These are phyloP conservation scores for Corymbia citriodora DNA, from an alignment of 441 rosid species.

Conservation along the genomic window DNA sequence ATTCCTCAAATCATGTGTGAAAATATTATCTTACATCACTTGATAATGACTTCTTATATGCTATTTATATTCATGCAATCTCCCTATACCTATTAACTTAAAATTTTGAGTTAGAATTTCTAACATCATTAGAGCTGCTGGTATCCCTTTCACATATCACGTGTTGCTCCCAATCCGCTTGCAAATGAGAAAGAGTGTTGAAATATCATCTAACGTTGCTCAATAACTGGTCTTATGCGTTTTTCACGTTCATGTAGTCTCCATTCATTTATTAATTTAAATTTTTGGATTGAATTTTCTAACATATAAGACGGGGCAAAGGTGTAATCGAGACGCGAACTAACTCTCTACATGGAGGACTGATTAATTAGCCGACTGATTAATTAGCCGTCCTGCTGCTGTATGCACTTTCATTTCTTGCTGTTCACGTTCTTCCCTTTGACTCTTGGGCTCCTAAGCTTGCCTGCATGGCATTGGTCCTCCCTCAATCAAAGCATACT, in stretches of 20 bases:
- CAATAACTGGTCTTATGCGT: neutral
- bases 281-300: too few relatives aligned
- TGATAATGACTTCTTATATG: neutral
- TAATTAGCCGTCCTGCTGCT: neutral
- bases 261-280: neutral
- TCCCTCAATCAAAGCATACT: neutral
- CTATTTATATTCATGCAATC: neutral
- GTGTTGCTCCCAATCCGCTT: neutral
- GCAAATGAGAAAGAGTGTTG: fast-evolving
- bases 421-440: neutral
- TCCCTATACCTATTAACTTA: neutral
- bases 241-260: neutral
- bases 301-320: neutral
- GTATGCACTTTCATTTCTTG: neutral
- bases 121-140: neutral
- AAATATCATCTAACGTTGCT: fast-evolving
- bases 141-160: neutral
- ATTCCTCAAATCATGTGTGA: neutral
- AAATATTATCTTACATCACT: fast-evolving
- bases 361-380: neutral
- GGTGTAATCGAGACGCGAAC: neutral
- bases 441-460: neutral
- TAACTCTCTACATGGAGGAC: neutral
- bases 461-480: neutral
- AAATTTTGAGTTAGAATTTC: neutral